These are phyloP conservation scores for Fusarium xylarioides DNA, from an alignment of 2,329 filamentous ascomycete species.

Conservation along the genomic window DNA sequence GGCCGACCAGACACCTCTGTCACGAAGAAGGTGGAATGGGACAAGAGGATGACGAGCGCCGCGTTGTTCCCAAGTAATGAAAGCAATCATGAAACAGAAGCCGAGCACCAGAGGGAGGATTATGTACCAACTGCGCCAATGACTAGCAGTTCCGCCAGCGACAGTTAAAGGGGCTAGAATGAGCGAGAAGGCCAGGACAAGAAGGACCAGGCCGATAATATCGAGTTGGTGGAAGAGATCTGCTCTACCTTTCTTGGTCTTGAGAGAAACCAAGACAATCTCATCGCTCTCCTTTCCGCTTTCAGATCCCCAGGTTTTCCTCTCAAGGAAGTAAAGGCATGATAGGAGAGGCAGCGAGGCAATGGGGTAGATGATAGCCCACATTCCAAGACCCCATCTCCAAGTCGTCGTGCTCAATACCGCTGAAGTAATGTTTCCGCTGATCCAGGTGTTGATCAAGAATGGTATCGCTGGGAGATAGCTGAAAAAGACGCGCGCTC, in stretches of 20 bases:
- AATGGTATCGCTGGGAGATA: constrained; percentile 69
- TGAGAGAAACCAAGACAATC: neutral
- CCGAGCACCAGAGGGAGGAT: constrained; percentile 62
- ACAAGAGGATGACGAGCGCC: constrained; percentile 61
- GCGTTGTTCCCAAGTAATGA: constrained; percentile 62
- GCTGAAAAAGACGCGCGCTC: constrained; percentile 68
- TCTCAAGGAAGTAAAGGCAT: constrained; percentile 50
- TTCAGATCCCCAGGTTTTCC: constrained; percentile 21
- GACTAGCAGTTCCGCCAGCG: constrained; percentile 57
- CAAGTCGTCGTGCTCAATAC: constrained; percentile 62
- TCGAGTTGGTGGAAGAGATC: constrained; percentile 68
- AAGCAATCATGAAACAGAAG: constrained; percentile 57
- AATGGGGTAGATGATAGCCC: constrained; percentile 67
- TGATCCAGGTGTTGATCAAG: constrained; percentile 71
- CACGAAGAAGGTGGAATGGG: constrained; percentile 65
- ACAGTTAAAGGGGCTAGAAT: constrained; percentile 63
- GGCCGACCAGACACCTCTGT: constrained; percentile 69
- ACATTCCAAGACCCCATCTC: constrained; percentile 73
- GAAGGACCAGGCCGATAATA: constrained; percentile 56
- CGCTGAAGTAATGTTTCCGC: constrained; percentile 63
- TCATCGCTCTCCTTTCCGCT: constrained; percentile 9
- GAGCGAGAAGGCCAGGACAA: constrained; percentile 57
- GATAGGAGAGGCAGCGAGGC: constrained; percentile 63
- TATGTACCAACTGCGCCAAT: constrained; percentile 62
- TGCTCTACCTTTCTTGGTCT: constrained; percentile 45